Percentiles rank a stretch among this genome's conserved stretches.
phyloP scores from a whole-genome alignment of 2,329 filamentous ascomycete species.

The Cytospora piceae region DNA sequence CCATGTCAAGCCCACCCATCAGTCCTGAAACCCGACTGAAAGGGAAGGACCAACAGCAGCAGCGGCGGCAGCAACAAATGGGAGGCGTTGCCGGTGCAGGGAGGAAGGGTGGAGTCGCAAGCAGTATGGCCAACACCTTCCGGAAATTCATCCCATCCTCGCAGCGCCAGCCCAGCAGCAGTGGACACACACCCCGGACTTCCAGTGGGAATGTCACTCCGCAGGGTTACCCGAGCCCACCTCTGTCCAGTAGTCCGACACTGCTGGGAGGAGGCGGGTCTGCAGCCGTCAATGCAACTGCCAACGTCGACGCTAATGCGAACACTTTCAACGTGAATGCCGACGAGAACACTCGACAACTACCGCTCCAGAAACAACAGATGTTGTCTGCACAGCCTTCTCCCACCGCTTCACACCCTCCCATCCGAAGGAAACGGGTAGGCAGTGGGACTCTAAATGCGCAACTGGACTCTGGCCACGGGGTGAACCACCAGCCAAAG shows the following conservation, averaged over 20 bases:
- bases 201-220: constrained; percentile 7
- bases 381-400: constrained; percentile 15
- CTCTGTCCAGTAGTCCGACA: constrained; percentile 40
- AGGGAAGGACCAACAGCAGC: constrained; percentile 35
- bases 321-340: background rate
- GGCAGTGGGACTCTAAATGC: constrained; percentile 21
- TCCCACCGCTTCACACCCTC: constrained; percentile 9
- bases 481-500: constrained; percentile 36
- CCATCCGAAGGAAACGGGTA: constrained; percentile 29
- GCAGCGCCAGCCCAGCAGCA: constrained; percentile 34
- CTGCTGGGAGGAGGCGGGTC: constrained; percentile 12
- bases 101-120: constrained; percentile 8
- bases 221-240: constrained; percentile 44
- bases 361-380: background rate
- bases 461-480: constrained; percentile 3
- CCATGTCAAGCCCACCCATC: constrained; percentile 37
- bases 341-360: constrained; percentile 1
- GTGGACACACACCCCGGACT: constrained; percentile 13
- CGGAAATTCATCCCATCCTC: constrained; percentile 44
- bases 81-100: constrained; percentile 25
- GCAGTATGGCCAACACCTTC: constrained; percentile 37
- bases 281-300: constrained; percentile 18
- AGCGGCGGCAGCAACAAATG: constrained; percentile 33
- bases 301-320: constrained; percentile 14
- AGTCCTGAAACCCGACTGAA: constrained; percentile 37